Evolutionary conservation across 1,284 basidiomycete species (phyloP).

Genomic region (Pholiota adiposa): DNA sequence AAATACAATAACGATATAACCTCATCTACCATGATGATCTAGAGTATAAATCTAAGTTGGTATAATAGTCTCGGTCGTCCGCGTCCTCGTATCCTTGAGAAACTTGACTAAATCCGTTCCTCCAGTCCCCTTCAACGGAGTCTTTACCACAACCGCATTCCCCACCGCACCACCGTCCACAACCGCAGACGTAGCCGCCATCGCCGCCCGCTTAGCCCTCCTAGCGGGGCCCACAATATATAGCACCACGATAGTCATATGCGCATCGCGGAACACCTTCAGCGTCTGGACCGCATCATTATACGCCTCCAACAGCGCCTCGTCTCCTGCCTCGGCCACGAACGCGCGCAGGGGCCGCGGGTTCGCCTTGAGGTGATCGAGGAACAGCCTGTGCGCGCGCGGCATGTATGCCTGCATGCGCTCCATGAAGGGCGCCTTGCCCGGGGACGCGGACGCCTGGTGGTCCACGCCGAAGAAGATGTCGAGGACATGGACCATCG

Average conservation of each 20-base stretch:
- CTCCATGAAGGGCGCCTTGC: conserved; percentile 63
- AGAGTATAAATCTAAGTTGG: background rate
- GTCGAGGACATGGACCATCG: conserved; percentile 89
- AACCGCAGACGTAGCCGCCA: conserved; percentile 6
- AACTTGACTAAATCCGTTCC: conserved; percentile 85
- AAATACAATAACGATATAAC: no score
- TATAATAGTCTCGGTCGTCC: conserved; percentile 59
- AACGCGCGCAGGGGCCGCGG: conserved; percentile 61
- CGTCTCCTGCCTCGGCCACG: conserved; percentile 41
- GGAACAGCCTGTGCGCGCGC: conserved; percentile 86
- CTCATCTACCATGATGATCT: no score
- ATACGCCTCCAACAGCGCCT: conserved; percentile 62
- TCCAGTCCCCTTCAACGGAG: conserved; percentile 75
- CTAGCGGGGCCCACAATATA: conserved; percentile 82
- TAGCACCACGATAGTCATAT: conserved; percentile 84
- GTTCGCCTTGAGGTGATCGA: conserved; percentile 76
- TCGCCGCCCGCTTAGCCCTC: conserved; percentile 27
- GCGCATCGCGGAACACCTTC: conserved; percentile 84
- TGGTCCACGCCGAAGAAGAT: conserved; percentile 90
- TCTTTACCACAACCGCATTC: conserved; percentile 12
- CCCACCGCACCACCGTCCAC: conserved; percentile 11
- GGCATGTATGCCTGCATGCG: conserved; percentile 95
- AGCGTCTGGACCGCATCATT: conserved; percentile 71
- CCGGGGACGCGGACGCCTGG: conserved; percentile 44
- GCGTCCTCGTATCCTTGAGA: conserved; percentile 78